A percentile compares a stretch with the other conserved stretches of the same genome.
Evolutionary conservation across 2,329 filamentous ascomycete genomes (phyloP).

Genomic region (Coleophoma crateriformis): DNA sequence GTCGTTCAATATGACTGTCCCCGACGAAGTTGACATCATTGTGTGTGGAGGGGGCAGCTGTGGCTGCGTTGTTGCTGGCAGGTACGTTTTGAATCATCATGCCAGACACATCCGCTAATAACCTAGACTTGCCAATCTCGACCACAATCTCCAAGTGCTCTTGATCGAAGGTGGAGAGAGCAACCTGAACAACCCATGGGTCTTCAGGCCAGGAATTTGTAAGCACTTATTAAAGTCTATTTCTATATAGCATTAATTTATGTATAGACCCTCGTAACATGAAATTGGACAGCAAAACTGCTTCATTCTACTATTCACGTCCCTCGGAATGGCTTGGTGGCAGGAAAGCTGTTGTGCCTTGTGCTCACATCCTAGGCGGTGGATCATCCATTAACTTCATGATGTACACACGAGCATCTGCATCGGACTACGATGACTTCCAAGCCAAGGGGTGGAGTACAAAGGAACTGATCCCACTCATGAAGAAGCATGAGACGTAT

Average conservation of each 20-base stretch:
- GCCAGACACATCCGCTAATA: too few relatives aligned
- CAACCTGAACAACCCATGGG: constrained; percentile 74
- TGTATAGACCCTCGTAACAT: constrained; percentile 21
- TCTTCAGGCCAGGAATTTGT: constrained; percentile 64
- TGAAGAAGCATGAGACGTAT: constrained; percentile 79
- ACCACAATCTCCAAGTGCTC: constrained; percentile 66
- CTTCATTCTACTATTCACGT: constrained; percentile 74
- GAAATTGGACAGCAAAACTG: constrained; percentile 59
- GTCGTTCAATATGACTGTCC: constrained; percentile 32
- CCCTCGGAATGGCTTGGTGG: constrained; percentile 69
- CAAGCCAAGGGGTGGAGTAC: constrained; percentile 76
- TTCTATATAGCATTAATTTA: background rate
- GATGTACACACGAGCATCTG: constrained; percentile 70
- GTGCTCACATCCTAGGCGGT: constrained; percentile 66
- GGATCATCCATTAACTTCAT: constrained; percentile 76
- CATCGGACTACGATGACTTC: constrained; percentile 73
- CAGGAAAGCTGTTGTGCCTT: constrained; percentile 68
- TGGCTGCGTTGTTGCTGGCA: constrained; percentile 51
- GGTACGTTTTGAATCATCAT: constrained; percentile 32
- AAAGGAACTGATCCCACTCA: constrained; percentile 67
- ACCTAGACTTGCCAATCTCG: constrained; percentile 63
- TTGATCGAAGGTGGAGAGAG: constrained; percentile 67
- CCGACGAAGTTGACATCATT: constrained; percentile 77
- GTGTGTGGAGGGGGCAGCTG: constrained; percentile 70
- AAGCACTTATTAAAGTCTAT: background rate